Evolutionary conservation across 2,329 filamentous ascomycete genomes (phyloP).

Genomic region (Xylariaceae sp.): DNA sequence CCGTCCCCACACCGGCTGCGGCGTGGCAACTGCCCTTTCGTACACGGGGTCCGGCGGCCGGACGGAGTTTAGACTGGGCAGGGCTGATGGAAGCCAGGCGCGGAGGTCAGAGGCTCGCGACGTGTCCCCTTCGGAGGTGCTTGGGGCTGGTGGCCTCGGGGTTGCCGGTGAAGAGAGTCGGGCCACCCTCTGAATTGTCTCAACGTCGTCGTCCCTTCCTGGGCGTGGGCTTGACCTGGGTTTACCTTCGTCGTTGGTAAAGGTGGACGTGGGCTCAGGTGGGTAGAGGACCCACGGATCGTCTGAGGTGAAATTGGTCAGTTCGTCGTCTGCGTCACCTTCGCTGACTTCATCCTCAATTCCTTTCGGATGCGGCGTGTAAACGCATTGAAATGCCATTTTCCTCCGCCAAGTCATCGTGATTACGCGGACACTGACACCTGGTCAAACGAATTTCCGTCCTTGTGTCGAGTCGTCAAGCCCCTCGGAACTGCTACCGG

Average conservation of each 20-base stretch:
- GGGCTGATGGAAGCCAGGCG: background rate
- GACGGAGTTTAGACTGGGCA: conserved; percentile 5
- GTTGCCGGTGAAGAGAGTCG: background rate
- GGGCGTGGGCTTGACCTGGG: too few relatives aligned
- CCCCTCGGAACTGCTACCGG: too few relatives aligned
- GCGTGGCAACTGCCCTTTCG: background rate
- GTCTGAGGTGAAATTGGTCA: background rate
- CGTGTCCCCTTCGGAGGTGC: too few relatives aligned
- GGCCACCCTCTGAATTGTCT: too few relatives aligned
- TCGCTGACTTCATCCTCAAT: background rate
- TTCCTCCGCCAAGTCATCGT: background rate
- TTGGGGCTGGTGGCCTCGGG: background rate
- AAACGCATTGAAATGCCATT: background rate
- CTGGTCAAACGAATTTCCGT: background rate
- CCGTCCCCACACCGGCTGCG: background rate
- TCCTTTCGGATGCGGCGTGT: background rate
- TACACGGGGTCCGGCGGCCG: background rate
- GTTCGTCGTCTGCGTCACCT: background rate
- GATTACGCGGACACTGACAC: background rate
- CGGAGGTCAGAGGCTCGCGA: background rate
- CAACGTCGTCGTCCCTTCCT: too few relatives aligned
- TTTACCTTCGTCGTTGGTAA: too few relatives aligned
- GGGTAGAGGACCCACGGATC: background rate
- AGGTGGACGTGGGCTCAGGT: background rate
- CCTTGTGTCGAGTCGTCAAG: background rate